phyloP scores from a whole-genome alignment of 2,329 filamentous ascomycete species.

The Blastomyces gilchristii region DNA sequence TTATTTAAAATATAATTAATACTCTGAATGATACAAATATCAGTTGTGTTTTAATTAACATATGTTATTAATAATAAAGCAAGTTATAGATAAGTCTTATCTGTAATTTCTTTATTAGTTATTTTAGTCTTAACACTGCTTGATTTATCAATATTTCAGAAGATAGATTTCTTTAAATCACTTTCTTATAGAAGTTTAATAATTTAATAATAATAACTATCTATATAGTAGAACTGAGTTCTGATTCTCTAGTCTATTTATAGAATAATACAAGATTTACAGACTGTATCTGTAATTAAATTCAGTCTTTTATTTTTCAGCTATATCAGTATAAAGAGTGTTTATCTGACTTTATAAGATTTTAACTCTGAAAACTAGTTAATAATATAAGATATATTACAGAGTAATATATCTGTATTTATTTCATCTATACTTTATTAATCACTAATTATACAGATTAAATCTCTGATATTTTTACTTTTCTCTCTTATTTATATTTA shows the following conservation, averaged over 20 bases:
- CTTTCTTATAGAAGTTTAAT: no score
- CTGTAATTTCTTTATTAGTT: neutral
- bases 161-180: no score
- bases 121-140: no score
- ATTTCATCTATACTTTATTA: neutral
- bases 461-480: neutral
- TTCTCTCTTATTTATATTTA: neutral
- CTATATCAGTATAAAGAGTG: neutral
- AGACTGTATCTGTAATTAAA: neutral
- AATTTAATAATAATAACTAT: no score
- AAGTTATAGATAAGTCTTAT: no score
- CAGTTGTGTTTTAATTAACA: no score
- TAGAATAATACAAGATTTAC: neutral
- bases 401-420: neutral
- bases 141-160: no score
- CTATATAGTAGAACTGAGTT: neutral
- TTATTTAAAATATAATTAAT: no score
- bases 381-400: neutral
- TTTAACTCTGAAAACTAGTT: neutral
- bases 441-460: constrained; percentile 1
- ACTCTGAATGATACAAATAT: no score
- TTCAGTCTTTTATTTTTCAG: neutral
- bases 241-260: neutral
- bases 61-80: no score
- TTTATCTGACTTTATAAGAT: neutral